Percentiles rank a stretch among this genome's conserved stretches.
These are phyloP conservation scores for Primulina huaijiensis DNA, from an alignment of 257 asterid species.

Conservation along the genomic window DNA sequence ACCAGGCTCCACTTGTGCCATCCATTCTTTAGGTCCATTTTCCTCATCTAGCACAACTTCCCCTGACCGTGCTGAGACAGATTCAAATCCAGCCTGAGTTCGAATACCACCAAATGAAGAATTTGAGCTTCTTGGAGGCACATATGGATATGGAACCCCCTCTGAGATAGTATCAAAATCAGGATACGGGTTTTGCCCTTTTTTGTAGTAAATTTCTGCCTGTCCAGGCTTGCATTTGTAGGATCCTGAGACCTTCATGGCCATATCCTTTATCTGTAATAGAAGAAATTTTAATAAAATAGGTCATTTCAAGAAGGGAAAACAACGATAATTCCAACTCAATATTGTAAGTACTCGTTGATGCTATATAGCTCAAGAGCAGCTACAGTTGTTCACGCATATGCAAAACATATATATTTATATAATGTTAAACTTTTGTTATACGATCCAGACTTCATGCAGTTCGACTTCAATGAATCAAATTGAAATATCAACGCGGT, in stretches of 20 bases:
- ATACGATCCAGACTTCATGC: too few species aligned
- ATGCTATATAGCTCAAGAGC: background rate
- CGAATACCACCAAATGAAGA: slow-evolving; percentile 6
- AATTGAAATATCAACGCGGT: too few species aligned
- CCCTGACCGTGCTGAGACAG: slow-evolving; percentile 20
- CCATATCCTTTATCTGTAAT: slow-evolving; percentile 23
- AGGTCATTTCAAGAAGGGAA: background rate
- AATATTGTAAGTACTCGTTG: background rate
- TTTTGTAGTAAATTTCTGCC: slow-evolving; percentile 16
- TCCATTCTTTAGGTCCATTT: slow-evolving; percentile 52
- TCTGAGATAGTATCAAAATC: slow-evolving; percentile 18
- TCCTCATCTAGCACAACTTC: slow-evolving; percentile 40
- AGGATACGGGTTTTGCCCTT: slow-evolving; percentile 13
- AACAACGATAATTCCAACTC: background rate
- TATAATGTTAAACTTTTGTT: too few species aligned
- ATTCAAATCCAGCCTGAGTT: background rate
- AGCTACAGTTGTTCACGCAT: too few species aligned
- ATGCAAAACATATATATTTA: background rate
- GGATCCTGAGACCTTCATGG: slow-evolving; percentile 19
- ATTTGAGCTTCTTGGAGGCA: slow-evolving; percentile 15
- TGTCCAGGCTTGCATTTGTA: slow-evolving; percentile 14
- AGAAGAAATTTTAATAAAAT: background rate
- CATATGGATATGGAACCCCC: slow-evolving; percentile 9
- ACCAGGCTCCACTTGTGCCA: slow-evolving; percentile 65
- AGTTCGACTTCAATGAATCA: too few species aligned